Conservation (phyloP, 257 asterid genomes). For the Schizonepeta tenuifolia region DNA sequence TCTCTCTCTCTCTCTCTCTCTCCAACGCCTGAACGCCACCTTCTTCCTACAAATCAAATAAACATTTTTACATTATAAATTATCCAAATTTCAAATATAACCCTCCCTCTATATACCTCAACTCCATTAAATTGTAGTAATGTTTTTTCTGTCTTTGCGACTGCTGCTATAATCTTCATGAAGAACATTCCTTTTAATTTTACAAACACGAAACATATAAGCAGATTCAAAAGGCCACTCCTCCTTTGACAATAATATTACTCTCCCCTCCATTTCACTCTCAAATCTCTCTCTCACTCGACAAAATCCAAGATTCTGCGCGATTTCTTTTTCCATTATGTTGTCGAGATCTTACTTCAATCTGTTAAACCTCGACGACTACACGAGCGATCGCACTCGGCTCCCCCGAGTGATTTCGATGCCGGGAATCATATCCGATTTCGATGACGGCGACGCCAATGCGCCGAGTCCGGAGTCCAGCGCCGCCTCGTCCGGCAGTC, state of each 20-base stretch:
- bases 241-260: not conserved
- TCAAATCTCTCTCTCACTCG: conserved; percentile 21
- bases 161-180: conserved; percentile 26
- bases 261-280: not conserved
- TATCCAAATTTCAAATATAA: conserved; percentile 32
- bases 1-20: conserved; percentile 1
- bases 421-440: conserved; percentile 71
- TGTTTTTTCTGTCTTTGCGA: not conserved
- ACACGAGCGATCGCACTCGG: conserved; percentile 65
- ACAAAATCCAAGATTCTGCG: conserved; percentile 16
- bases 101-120: not conserved
- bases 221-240: conserved; percentile 1
- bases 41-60: conserved; percentile 16
- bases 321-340: conserved; percentile 39
- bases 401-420: conserved; percentile 71
- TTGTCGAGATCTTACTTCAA: conserved; percentile 83
- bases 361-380: conserved; percentile 70
- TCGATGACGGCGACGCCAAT: conserved; percentile 39
- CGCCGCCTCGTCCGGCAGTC: too few relatives aligned
- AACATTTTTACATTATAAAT: conserved; percentile 16
- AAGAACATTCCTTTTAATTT: conserved; percentile 39
- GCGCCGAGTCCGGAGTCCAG: conserved; percentile 40
- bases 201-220: conserved; percentile 16
- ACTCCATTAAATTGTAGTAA: conserved; percentile 18
- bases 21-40: too few relatives aligned